Conservation (phyloP, 805 yeast species). For the Cyberlindnera meyerae region DNA sequence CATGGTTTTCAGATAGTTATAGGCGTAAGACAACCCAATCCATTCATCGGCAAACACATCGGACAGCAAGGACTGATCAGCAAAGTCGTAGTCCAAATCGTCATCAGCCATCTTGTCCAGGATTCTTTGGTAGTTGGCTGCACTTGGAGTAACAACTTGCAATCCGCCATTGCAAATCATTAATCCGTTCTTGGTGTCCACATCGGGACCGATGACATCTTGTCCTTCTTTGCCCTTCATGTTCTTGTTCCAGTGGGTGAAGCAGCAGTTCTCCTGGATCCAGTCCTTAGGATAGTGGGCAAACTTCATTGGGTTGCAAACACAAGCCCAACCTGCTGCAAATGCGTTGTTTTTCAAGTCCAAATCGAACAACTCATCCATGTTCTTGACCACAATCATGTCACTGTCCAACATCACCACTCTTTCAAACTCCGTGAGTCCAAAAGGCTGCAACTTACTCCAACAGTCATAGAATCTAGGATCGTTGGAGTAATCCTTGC, state of each 20-base stretch:
- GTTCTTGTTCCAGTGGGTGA: slow-evolving; percentile 33
- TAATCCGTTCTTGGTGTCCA: slow-evolving; percentile 34
- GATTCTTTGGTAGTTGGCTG: slow-evolving; percentile 35
- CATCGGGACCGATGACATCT: slow-evolving; percentile 36
- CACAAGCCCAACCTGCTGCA: slow-evolving; percentile 60
- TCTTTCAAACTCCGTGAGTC: slow-evolving; percentile 44
- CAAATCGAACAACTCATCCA: slow-evolving; percentile 55
- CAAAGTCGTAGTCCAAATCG: slow-evolving; percentile 44
- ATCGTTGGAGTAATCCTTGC: slow-evolving; percentile 44
- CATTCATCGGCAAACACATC: slow-evolving; percentile 49
- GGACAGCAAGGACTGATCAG: slow-evolving; percentile 52
- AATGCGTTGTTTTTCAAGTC: slow-evolving; percentile 37
- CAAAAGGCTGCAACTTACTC: slow-evolving; percentile 55
- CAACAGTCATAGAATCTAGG: slow-evolving; percentile 56
- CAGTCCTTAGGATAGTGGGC: slow-evolving; percentile 52
- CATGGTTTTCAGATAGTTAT: slow-evolving; percentile 54
- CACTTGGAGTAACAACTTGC: slow-evolving; percentile 43
- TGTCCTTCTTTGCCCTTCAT: slow-evolving; percentile 11
- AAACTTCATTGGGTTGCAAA: slow-evolving; percentile 51
- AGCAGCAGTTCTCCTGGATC: slow-evolving; percentile 47
- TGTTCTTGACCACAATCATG: slow-evolving; percentile 51
- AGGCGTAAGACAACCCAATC: slow-evolving; percentile 47
- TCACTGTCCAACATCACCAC: slow-evolving; percentile 55
- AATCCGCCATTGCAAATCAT: slow-evolving; percentile 58
- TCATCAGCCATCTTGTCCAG: slow-evolving; percentile 34